A percentile compares a stretch with the other conserved stretches of the same genome.
Evolutionary conservation across 2,329 filamentous ascomycete genomes (phyloP).

Genomic region (Myrmaecium sp.): DNA sequence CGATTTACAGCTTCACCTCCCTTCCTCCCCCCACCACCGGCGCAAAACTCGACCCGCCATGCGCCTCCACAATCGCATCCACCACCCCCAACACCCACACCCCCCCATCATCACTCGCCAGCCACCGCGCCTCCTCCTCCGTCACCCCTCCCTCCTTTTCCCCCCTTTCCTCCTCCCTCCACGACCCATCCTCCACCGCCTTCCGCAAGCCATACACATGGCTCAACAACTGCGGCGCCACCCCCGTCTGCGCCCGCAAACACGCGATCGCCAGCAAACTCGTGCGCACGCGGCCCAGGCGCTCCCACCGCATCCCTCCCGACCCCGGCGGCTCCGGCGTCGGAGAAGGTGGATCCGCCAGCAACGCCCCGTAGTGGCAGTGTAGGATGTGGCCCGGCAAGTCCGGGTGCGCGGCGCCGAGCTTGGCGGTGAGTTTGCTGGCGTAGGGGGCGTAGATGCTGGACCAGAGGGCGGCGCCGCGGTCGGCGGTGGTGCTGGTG

Average conservation of each 20-base stretch:
- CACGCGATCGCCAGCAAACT: constrained; percentile 59
- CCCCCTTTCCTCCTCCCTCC: constrained; percentile 29
- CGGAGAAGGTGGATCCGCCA: constrained; percentile 45
- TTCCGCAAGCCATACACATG: constrained; percentile 71
- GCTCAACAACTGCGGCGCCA: constrained; percentile 64
- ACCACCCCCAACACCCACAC: constrained; percentile 45
- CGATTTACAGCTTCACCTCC: constrained; percentile 21
- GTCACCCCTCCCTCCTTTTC: constrained; percentile 40
- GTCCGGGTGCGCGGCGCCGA: constrained; percentile 63
- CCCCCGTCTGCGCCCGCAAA: constrained; percentile 61
- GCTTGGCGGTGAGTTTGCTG: constrained; percentile 50
- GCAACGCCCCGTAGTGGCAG: constrained; percentile 55
- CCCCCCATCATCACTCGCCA: constrained; percentile 47
- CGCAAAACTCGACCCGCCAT: constrained; percentile 39
- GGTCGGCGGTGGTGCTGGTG: constrained; percentile 14
- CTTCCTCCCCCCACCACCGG: constrained; percentile 30
- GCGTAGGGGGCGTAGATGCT: constrained; percentile 63
- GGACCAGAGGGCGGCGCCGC: constrained; percentile 55
- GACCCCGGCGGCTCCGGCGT: constrained; percentile 16
- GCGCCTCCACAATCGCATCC: constrained; percentile 39
- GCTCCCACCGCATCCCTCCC: no score
- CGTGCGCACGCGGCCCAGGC: constrained; percentile 54
- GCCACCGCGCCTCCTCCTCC: constrained; percentile 34
- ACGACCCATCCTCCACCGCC: constrained; percentile 50
- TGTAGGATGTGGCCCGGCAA: constrained; percentile 65